Conservation (phyloP, 352 stramenopile genomes). For the Phytophthora cryptogea region DNA sequence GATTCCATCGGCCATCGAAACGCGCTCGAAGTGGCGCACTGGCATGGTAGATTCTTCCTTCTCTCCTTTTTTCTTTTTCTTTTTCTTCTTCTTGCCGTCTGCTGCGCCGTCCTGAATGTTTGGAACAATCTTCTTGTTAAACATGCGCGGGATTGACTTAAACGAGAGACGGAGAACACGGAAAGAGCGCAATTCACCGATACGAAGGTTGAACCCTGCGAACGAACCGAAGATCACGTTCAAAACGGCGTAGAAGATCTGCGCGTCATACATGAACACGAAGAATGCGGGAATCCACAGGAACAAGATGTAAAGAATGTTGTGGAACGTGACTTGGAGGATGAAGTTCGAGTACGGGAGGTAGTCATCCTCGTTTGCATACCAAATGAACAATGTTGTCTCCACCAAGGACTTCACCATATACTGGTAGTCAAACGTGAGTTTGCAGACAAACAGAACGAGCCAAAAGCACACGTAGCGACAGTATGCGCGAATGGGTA, state of each 20-base stretch:
- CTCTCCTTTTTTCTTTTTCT: conserved; percentile 69
- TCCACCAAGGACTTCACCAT: conserved; percentile 87
- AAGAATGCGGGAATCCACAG: conserved; percentile 84
- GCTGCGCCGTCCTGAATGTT: conserved; percentile 73
- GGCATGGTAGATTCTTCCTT: conserved; percentile 68
- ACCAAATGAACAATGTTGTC: conserved; percentile 87
- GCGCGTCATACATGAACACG: conserved; percentile 87
- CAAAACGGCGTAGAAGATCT: conserved; percentile 87
- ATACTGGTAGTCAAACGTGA: conserved; percentile 88
- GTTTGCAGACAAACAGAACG: conserved; percentile 70
- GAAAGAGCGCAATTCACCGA: conserved; percentile 86
- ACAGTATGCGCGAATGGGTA: conserved; percentile 70
- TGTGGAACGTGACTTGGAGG: conserved; percentile 81
- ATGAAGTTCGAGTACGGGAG: conserved; percentile 86
- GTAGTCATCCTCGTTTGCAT: conserved; percentile 70
- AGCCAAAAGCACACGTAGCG: conserved; percentile 88
- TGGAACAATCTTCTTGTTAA: conserved; percentile 89
- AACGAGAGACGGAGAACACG: conserved; percentile 81
- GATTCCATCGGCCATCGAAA: conserved; percentile 83
- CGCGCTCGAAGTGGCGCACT: conserved; percentile 76
- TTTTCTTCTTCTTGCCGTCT: conserved; percentile 75
- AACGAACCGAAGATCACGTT: conserved; percentile 83
- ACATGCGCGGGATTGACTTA: conserved; percentile 86
- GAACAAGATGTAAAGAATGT: conserved; percentile 86
- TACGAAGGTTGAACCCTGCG: conserved; percentile 84